phyloP scores from a whole-genome alignment of 345 rosid genomes.

The Lumnitzera racemosa region DNA sequence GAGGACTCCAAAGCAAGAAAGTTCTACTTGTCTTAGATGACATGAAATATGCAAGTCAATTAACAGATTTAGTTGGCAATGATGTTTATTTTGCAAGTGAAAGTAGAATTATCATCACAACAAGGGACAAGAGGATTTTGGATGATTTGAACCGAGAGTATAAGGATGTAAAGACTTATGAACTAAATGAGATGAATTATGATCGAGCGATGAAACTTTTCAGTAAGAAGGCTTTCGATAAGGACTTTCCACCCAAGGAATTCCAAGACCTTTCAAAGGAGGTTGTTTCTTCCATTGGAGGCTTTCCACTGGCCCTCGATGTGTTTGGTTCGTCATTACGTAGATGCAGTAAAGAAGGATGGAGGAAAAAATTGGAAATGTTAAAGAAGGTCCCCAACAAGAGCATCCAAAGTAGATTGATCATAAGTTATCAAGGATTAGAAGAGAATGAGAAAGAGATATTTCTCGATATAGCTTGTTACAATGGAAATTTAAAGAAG shows the following conservation, averaged over 20 bases:
- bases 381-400: too few relatives aligned
- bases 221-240: not conserved
- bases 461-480: too few relatives aligned
- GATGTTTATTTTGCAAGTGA: not conserved
- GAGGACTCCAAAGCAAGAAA: not conserved
- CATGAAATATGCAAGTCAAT: not conserved
- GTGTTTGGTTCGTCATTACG: too few relatives aligned
- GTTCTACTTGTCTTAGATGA: constrained; percentile 1
- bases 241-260: not conserved
- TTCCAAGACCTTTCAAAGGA: not conserved
- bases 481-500: too few relatives aligned
- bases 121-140: not conserved
- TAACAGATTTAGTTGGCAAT: not conserved
- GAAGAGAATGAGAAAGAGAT: too few relatives aligned
- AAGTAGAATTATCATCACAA: constrained; percentile 2
- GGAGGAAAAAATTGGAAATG: too few relatives aligned
- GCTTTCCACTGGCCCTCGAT: not conserved
- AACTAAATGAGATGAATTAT: not conserved
- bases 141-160: not conserved
- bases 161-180: not conserved
- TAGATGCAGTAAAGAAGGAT: too few relatives aligned
- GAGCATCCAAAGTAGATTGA: too few relatives aligned
- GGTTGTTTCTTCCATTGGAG: not conserved
- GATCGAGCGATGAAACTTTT: not conserved
- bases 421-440: too few relatives aligned